These are phyloP conservation scores for Cystobasidium tubakii DNA, from an alignment of 768 basidiomycete species.

Conservation along the genomic window DNA sequence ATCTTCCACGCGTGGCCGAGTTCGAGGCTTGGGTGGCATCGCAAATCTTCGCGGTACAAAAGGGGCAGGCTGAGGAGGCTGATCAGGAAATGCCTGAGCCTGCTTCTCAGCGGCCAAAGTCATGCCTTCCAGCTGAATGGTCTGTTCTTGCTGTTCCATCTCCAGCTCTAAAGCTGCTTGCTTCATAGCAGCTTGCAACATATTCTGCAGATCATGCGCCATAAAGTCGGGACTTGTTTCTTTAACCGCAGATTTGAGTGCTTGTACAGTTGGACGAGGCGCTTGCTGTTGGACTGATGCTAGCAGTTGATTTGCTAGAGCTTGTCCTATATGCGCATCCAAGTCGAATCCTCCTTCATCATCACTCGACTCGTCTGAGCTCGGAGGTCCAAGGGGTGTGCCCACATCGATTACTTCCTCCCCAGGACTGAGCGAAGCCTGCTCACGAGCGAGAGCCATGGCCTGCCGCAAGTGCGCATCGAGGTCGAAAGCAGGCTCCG, in stretches of 20 bases:
- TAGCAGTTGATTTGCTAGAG: conserved; percentile 6
- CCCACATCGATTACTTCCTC: conserved; percentile 11
- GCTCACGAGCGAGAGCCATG: background rate
- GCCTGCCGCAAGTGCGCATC: conserved; percentile 32
- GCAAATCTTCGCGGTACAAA: conserved; percentile 12
- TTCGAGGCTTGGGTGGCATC: conserved; percentile 14
- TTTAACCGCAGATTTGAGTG: background rate
- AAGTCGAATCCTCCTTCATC: conserved; percentile 30
- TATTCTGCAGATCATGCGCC: conserved; percentile 27
- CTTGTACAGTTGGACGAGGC: background rate
- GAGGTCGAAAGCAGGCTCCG: conserved; percentile 14
- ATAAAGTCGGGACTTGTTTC: conserved; percentile 10
- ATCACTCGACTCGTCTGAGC: conserved; percentile 27
- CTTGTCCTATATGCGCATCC: conserved; percentile 29
- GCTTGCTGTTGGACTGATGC: background rate
- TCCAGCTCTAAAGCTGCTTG: conserved; percentile 28
- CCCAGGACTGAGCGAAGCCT: background rate
- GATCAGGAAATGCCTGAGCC: background rate
- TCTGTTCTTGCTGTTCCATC: conserved; percentile 18
- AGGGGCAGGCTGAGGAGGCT: background rate
- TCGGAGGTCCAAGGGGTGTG: background rate
- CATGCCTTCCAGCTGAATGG: background rate
- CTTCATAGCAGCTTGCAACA: conserved; percentile 28
- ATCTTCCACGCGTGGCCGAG: conserved; percentile 14
- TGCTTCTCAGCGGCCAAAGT: background rate